Conservation (phyloP, 169 alveolate species). For the Plasmodium sp. region DNA sequence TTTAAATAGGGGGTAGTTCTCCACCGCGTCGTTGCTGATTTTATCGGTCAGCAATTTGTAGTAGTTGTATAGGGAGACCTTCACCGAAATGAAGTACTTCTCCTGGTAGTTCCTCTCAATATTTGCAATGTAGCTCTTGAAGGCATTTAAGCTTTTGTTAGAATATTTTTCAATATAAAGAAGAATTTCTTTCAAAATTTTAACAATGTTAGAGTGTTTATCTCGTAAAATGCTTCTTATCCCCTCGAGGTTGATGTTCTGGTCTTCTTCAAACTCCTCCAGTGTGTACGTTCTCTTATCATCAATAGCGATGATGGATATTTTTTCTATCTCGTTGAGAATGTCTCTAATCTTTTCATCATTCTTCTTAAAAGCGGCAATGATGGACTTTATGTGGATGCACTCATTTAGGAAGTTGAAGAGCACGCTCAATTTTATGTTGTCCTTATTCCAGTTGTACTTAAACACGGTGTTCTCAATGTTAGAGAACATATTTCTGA, state of each 20-base stretch:
- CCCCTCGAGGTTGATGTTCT: slow-evolving; percentile 47
- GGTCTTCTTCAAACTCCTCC: slow-evolving; percentile 70
- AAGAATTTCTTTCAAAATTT: slow-evolving; percentile 48
- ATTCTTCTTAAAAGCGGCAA: slow-evolving; percentile 16
- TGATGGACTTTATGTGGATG: slow-evolving; percentile 12
- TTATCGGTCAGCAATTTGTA: slow-evolving; percentile 63
- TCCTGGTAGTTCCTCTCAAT: slow-evolving; percentile 51
- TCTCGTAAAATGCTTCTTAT: slow-evolving; percentile 57
- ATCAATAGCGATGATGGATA: slow-evolving; percentile 49
- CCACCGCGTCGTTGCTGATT: slow-evolving; percentile 70
- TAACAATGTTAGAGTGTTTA: slow-evolving; percentile 46
- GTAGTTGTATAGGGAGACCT: slow-evolving; percentile 68
- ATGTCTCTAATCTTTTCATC: slow-evolving; percentile 63
- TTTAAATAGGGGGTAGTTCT: slow-evolving; percentile 68
- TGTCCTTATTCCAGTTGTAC: slow-evolving; percentile 74
- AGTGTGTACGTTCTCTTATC: slow-evolving; percentile 67
- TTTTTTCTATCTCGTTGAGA: slow-evolving; percentile 48
- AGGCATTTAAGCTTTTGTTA: slow-evolving; percentile 51
- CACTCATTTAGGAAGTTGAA: slow-evolving; percentile 65
- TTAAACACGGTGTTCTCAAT: slow-evolving; percentile 65
- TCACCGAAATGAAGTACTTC: slow-evolving; percentile 66
- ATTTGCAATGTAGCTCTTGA: slow-evolving; percentile 42
- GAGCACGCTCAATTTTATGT: slow-evolving; percentile 30
- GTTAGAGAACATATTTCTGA: slow-evolving; percentile 40
- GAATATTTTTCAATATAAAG: slow-evolving; percentile 64